These are phyloP conservation scores for Theileria equi DNA, from an alignment of 169 alveolate species.

Conservation along the genomic window DNA sequence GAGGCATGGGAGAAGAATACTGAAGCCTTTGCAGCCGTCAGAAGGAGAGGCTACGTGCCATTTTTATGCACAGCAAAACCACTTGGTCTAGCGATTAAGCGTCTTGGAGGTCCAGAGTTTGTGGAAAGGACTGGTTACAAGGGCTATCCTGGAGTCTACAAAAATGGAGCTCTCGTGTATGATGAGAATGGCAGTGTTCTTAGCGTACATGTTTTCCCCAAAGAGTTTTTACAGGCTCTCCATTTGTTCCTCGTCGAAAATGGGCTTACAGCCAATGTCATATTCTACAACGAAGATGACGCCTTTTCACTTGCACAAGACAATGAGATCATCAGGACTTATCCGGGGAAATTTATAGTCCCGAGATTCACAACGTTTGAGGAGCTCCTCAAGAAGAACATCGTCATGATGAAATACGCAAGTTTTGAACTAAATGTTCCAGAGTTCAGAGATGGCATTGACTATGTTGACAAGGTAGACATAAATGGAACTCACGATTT, in stretches of 20 bases:
- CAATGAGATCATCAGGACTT: background rate
- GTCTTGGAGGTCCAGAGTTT: too few relatives aligned
- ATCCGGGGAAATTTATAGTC: background rate
- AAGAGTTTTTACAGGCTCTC: background rate
- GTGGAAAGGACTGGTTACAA: too few relatives aligned
- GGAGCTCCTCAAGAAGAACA: background rate
- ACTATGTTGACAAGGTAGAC: background rate
- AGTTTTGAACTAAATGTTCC: background rate
- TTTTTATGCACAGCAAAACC: too few relatives aligned
- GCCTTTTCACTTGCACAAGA: background rate
- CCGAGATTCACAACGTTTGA: background rate
- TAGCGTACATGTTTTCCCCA: background rate
- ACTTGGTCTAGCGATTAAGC: too few relatives aligned
- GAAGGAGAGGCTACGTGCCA: too few relatives aligned
- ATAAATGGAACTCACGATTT: background rate
- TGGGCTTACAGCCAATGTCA: background rate
- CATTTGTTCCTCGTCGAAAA: background rate
- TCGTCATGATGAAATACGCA: too few relatives aligned
- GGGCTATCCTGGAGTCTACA: too few relatives aligned
- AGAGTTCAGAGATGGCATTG: background rate
- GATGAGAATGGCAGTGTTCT: background rate
- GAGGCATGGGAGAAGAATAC: too few relatives aligned
- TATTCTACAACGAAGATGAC: background rate
- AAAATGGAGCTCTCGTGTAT: background rate
- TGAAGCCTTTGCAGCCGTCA: too few relatives aligned